Evolutionary conservation across 495 filamentous ascomycete genomes (phyloP), one percentile per base, ranked within the genome.

Genomic region (Lasiosphaeria ovina): DNA sequence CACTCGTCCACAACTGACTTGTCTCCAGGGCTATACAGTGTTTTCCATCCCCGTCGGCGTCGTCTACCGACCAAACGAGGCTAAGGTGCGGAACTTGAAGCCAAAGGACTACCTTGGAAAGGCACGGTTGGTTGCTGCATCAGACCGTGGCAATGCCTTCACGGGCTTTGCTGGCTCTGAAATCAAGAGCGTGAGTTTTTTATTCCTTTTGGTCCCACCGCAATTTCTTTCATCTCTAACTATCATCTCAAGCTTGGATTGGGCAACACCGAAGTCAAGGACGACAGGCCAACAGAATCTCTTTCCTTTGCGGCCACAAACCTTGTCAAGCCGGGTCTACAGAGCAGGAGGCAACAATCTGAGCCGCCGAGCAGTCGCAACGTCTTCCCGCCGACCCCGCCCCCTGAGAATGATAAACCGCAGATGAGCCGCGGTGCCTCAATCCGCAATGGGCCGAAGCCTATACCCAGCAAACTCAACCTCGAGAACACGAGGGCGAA

Each of bases 41-140:
- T 99, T 99, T 79, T 99, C 94, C 3, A 97, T 99, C 48, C 94
- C 94, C 2, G 92, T 98, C 35, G 94, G 94, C 14, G 87, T 97
- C 45, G 79, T 99, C 49, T 99, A 98, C 76, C 83, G 94, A 51
- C 94, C 94, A 38, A 98, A 97, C 72, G 91, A 92, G 62, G 92
- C 95, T 62, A 99, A 99, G 73, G 94, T 99, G 57, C 96, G 93
- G 73, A 99, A 99, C 66, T 80, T 99, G 63, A 95, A 97, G 76
- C 86, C 90, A 31, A 97, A 96, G 72, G 92, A 98, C 68, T 99
- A 99, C 69, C 84, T 99, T 4, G 94, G 94, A 36, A 98, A 96
- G 70, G 91, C 95, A 16, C 81, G 91, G 49, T 77, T 99, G 47
- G 88, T 99, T n/a, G 94, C 94, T 17, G 88, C 92, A n/a, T 87